Evolutionary conservation across 2,329 filamentous ascomycete species (phyloP).

Genomic region (Capronia coronata): DNA sequence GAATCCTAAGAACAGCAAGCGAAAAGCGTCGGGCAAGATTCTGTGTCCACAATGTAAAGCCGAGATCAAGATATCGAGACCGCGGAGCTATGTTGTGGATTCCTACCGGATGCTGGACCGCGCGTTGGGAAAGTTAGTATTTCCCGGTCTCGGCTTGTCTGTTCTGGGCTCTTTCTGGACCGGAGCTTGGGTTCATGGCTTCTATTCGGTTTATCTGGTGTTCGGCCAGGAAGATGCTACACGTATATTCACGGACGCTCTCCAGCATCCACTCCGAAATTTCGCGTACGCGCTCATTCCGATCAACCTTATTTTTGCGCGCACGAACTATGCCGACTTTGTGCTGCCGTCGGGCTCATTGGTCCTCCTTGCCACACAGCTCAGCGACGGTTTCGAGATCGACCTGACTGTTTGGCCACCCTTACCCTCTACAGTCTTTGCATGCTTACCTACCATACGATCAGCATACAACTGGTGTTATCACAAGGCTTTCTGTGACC

Average conservation of each 20-base stretch:
- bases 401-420: conserved; percentile 60
- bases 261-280: conserved; percentile 37
- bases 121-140: conserved; percentile 52
- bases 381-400: conserved; percentile 36
- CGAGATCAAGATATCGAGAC: conserved; percentile 68
- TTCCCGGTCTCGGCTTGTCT: conserved; percentile 57
- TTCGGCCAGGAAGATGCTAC: conserved; percentile 59
- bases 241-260: conserved; percentile 45
- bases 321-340: conserved; percentile 58
- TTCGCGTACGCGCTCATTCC: conserved; percentile 62
- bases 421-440: conserved; percentile 58
- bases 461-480: conserved; percentile 59
- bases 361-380: conserved; percentile 46
- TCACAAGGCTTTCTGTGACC: conserved; percentile 50
- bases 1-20: conserved; percentile 48
- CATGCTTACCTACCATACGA: conserved; percentile 59
- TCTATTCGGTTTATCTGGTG: conserved; percentile 57
- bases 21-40: conserved; percentile 52
- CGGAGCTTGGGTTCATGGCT: conserved; percentile 52
- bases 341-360: conserved; percentile 58
- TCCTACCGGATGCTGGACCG: conserved; percentile 55
- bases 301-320: conserved; percentile 59
- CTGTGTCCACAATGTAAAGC: conserved; percentile 86
- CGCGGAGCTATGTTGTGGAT: conserved; percentile 65
- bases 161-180: conserved; percentile 43